phyloP scores from a whole-genome alignment of 2,329 filamentous ascomycete genomes.

The Dactylonectria macrodidyma region DNA sequence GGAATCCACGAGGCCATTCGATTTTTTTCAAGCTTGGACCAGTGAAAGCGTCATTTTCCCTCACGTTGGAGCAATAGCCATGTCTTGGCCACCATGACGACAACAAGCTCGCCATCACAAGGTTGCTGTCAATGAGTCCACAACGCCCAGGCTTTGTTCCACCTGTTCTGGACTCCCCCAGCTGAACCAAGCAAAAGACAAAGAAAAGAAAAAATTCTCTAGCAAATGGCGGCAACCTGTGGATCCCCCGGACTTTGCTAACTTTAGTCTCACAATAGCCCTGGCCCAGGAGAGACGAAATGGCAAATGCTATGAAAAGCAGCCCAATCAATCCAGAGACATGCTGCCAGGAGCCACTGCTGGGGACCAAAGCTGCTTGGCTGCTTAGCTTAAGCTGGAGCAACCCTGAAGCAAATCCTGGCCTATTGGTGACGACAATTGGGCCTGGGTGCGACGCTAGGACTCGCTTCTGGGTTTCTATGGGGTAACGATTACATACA shows the following conservation, averaged over 20 bases:
- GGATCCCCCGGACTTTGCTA: neutral
- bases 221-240: constrained; percentile 31
- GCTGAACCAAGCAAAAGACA: constrained; percentile 7
- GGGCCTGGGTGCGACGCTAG: constrained; percentile 28
- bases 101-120: constrained; percentile 38
- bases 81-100: constrained; percentile 22
- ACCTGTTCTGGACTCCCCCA: neutral
- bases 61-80: constrained; percentile 22
- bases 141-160: neutral
- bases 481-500: constrained; percentile 51
- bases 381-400: neutral
- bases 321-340: constrained; percentile 1
- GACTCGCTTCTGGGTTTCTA: constrained; percentile 40
- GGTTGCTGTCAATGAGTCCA: constrained; percentile 26
- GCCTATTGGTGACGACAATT: constrained; percentile 6
- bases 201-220: constrained; percentile 17
- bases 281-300: neutral
- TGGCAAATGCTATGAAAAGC: neutral
- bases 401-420: neutral
- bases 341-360: neutral
- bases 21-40: constrained; percentile 22
- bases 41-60: constrained; percentile 18
- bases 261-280: neutral
- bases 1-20: constrained; percentile 13
- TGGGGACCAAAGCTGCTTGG: no score